phyloP scores from a whole-genome alignment of 1,284 basidiomycete species.

The Coriolopsis trogii region DNA sequence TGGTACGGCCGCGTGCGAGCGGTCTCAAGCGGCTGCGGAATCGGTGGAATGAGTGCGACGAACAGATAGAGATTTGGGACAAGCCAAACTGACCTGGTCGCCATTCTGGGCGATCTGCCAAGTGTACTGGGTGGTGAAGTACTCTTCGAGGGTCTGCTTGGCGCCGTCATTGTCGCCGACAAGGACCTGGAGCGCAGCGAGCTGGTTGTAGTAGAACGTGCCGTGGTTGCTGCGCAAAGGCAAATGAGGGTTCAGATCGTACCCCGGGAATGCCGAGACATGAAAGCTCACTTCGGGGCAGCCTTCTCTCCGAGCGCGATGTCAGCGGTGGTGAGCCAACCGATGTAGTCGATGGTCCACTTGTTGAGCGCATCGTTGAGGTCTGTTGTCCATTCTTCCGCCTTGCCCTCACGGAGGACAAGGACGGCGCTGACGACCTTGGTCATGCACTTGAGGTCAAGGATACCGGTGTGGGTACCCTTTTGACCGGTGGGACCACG shows the following conservation, averaged over 20 bases:
- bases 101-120: slow-evolving; percentile 42
- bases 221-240: slow-evolving; percentile 38
- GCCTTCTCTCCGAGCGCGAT: slow-evolving; percentile 47
- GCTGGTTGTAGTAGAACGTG: slow-evolving; percentile 39
- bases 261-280: not conserved
- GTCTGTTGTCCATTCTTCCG: slow-evolving; percentile 54
- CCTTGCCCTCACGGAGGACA: slow-evolving; percentile 52
- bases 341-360: slow-evolving; percentile 55
- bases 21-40: slow-evolving; percentile 57
- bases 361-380: slow-evolving; percentile 46
- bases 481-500: slow-evolving; percentile 51
- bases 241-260: not conserved
- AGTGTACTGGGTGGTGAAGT: slow-evolving; percentile 39
- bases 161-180: slow-evolving; percentile 37
- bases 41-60: not conserved
- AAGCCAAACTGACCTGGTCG: slow-evolving; percentile 33
- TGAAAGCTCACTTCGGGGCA: slow-evolving; percentile 46
- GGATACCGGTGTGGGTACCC: slow-evolving; percentile 59
- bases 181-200: slow-evolving; percentile 40
- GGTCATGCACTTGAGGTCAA: slow-evolving; percentile 64
- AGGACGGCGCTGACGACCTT: slow-evolving; percentile 61
- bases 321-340: slow-evolving; percentile 53
- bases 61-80: too few species aligned
- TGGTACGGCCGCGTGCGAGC: slow-evolving; percentile 63
- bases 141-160: slow-evolving; percentile 35